Evolutionary conservation across 116 monocot genomes (phyloP).

Genomic region (Dioscorea cayenensis): DNA sequence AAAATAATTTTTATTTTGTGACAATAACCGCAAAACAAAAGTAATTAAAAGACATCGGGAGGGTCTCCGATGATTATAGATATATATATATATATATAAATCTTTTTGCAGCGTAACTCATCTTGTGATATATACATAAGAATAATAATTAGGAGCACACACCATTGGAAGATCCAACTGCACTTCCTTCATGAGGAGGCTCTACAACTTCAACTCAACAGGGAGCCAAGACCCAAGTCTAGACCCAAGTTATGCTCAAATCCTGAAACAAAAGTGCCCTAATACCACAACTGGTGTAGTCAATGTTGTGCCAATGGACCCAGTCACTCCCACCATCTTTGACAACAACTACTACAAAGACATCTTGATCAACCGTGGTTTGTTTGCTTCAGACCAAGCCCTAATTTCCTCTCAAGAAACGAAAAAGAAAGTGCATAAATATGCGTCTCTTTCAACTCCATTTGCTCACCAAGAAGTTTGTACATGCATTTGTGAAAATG

Average conservation of each 20-base stretch:
- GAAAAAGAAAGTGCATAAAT: constrained; percentile 4
- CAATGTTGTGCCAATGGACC: neutral
- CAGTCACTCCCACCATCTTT: constrained; percentile 3
- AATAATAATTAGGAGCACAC: constrained; percentile 14
- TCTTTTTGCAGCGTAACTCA: too few species aligned
- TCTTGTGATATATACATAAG: too few species aligned
- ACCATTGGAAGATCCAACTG: constrained; percentile 24
- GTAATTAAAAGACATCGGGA: too few species aligned
- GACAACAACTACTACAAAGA: constrained; percentile 30
- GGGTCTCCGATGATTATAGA: too few species aligned
- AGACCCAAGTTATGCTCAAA: constrained; percentile 9
- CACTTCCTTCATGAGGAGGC: constrained; percentile 12
- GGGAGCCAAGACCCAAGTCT: constrained; percentile 19
- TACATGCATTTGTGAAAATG: constrained; percentile 37
- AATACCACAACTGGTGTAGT: neutral
- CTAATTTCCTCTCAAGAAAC: constrained; percentile 16
- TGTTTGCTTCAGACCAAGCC: constrained; percentile 39
- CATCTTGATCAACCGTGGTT: constrained; percentile 15
- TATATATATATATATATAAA: too few species aligned
- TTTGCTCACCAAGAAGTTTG: constrained; percentile 17
- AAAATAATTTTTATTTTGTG: too few species aligned
- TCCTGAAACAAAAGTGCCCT: constrained; percentile 18
- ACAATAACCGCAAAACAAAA: too few species aligned
- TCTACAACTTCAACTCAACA: constrained; percentile 19
- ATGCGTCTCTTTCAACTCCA: constrained; percentile 2